A percentile compares a stretch with the other conserved stretches of the same genome.
These are phyloP conservation scores for Sugiyamaella sp. DNA, from an alignment of 1,139 yeast genomes.

Conservation along the genomic window DNA sequence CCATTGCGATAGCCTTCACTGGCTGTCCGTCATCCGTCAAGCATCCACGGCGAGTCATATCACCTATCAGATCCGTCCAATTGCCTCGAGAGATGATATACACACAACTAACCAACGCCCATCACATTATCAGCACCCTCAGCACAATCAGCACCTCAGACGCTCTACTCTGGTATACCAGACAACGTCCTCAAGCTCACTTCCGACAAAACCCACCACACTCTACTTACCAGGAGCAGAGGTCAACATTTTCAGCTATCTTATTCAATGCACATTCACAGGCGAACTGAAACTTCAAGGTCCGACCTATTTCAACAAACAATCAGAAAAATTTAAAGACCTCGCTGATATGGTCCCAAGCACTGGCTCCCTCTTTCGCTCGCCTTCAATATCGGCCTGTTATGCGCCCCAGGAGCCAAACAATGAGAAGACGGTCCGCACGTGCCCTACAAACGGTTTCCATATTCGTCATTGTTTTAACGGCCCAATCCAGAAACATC, in stretches of 20 bases:
- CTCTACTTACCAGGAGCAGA: conserved; percentile 14
- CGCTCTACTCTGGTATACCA: neutral
- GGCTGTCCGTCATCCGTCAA: no score
- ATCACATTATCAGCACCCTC: no score
- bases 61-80: no score
- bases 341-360: no score
- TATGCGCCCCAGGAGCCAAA: neutral
- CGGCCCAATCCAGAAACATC: neutral
- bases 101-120: no score
- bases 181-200: no score
- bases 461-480: neutral
- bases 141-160: neutral
- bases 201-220: neutral
- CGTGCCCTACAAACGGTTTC: conserved; percentile 1
- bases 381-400: neutral
- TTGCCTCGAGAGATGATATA: no score
- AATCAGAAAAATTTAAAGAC: neutral
- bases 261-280: conserved; percentile 1
- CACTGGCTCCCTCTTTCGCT: neutral
- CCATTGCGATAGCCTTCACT: no score
- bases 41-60: no score
- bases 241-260: conserved; percentile 13
- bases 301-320: neutral
- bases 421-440: neutral
- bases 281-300: no score